Conservation (phyloP, 2,329 filamentous ascomycete species). For the Aspergillus ochraceoroseus region DNA sequence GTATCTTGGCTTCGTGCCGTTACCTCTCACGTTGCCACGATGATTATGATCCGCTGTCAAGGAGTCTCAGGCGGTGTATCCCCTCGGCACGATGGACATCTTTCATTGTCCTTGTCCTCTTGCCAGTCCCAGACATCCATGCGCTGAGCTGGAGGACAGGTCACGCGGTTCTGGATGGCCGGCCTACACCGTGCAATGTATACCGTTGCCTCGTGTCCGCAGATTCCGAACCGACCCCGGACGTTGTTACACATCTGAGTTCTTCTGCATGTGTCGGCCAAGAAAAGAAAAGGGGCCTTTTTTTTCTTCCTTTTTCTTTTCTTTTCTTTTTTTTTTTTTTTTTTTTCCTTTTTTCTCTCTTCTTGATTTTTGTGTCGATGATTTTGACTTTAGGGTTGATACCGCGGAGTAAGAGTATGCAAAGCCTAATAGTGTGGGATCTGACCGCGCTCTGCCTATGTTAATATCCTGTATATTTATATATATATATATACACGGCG, state of each 20-base stretch:
- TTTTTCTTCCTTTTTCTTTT: too few species aligned
- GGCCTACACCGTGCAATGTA: constrained; percentile 19
- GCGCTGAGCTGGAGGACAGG: constrained; percentile 18
- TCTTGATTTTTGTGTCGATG: constrained; percentile 1
- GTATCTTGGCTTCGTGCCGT: too few species aligned
- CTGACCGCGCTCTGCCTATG: background rate
- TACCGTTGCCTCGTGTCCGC: constrained; percentile 19
- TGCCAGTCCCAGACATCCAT: constrained; percentile 22
- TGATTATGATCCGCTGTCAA: constrained; percentile 6
- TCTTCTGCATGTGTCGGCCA: constrained; percentile 4
- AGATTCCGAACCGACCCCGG: constrained; percentile 18
- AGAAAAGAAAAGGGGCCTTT: too few species aligned
- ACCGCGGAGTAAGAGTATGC: constrained; percentile 1
- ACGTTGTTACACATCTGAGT: constrained; percentile 21
- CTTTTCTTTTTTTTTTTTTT: too few species aligned
- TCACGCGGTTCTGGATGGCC: constrained; percentile 16
- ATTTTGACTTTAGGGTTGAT: background rate
- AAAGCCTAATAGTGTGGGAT: constrained; percentile 1
- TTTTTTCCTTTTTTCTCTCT: too few species aligned
- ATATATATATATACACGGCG: too few species aligned
- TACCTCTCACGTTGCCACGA: too few species aligned
- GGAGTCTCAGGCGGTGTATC: constrained; percentile 20
- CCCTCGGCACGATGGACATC: constrained; percentile 17
- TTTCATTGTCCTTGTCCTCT: constrained; percentile 19
- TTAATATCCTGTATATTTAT: background rate